Evolutionary conservation across 768 basidiomycete genomes (phyloP), one percentile per base, ranked within the genome.

Genomic region (Coprinellus aureogranulatus): DNA sequence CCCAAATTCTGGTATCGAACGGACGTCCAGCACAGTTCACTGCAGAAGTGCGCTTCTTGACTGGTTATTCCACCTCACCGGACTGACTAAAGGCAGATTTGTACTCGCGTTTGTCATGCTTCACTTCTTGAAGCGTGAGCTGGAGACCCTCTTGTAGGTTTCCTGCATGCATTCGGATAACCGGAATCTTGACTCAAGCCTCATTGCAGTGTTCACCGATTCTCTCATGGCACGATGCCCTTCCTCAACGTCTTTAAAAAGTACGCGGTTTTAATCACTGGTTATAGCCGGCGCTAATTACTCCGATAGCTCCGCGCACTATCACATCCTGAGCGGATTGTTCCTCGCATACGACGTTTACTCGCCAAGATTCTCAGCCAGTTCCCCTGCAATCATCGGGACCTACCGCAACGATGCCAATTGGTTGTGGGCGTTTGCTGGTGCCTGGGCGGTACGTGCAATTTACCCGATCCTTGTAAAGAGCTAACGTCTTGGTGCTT

Each of bases 171-270:
- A 22, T 34, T 53, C 8, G 34, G 8, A 34, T 34, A 30, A 28
- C 44, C 27, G 23, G 5, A 27, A 58, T 23, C 37, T 61, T 23
- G 44, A 9, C n/a, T n/a, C n/a, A n/a, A n/a, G n/a, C n/a, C n/a
- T n/a, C n/a, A n/a, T n/a, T 14, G 6, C 51, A 92, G 90, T 66
- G 84, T 99, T 1, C 97, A 99, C 70, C 89, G 92, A 11, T 98
- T 98, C 80, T 98, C 94, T 28, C 85, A 94, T 72, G 90, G 86
- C 1, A 97, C 96, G 0, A 96, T 98, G 90, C 97, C 96, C 1
- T 72, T 88, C 57, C 66, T 67, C 58, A 91, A 93, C 68, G 82
- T 98, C 34, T 87, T 96, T 77, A 90, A 88, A 70, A 99, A 99
- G 96, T 97, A 55, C 27, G 82, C 25, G 12, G 30, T 10, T 14